Evolutionary conservation across 2,329 filamentous ascomycete species (phyloP).

Genomic region (Xylariaceae sp.): DNA sequence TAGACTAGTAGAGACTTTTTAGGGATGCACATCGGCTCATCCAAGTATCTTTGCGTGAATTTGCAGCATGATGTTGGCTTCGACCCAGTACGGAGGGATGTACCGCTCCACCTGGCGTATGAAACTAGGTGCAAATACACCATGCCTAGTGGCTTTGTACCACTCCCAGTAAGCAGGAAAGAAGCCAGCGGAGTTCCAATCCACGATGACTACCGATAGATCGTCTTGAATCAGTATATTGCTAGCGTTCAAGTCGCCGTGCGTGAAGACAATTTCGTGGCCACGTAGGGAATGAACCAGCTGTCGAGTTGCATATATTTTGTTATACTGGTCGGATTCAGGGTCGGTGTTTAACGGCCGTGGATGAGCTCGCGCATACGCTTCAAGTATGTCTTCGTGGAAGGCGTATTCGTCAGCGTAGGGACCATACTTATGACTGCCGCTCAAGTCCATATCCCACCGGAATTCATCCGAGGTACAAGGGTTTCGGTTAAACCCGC

Average conservation of each 20-base stretch:
- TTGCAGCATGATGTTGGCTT: slow-evolving; percentile 25
- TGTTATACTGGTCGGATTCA: slow-evolving; percentile 12
- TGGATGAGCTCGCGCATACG: slow-evolving; percentile 11
- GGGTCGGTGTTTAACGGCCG: slow-evolving; percentile 7
- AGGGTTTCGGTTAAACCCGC: slow-evolving; percentile 15
- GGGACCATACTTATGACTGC: slow-evolving; percentile 19
- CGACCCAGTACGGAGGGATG: slow-evolving; percentile 28
- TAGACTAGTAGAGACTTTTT: too few relatives aligned
- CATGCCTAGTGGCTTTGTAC: slow-evolving; percentile 26
- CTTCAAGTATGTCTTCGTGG: slow-evolving; percentile 19
- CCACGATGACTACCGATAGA: slow-evolving; percentile 16
- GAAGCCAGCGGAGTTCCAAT: slow-evolving; percentile 22
- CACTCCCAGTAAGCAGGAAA: slow-evolving; percentile 27
- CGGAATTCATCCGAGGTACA: slow-evolving; percentile 9
- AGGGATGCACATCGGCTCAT: neutral
- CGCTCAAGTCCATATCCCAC: slow-evolving; percentile 9
- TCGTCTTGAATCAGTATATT: slow-evolving; percentile 24
- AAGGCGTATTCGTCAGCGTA: slow-evolving; percentile 18
- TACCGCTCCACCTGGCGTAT: slow-evolving; percentile 25
- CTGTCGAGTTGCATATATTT: slow-evolving; percentile 6
- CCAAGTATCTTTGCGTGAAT: slow-evolving; percentile 15
- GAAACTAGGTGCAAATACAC: slow-evolving; percentile 22
- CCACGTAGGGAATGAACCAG: slow-evolving; percentile 21
- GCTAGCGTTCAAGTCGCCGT: slow-evolving; percentile 18
- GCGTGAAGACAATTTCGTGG: slow-evolving; percentile 24